These are phyloP conservation scores for Asclepias syriaca DNA, from an alignment of 257 asterid genomes.

Conservation along the genomic window DNA sequence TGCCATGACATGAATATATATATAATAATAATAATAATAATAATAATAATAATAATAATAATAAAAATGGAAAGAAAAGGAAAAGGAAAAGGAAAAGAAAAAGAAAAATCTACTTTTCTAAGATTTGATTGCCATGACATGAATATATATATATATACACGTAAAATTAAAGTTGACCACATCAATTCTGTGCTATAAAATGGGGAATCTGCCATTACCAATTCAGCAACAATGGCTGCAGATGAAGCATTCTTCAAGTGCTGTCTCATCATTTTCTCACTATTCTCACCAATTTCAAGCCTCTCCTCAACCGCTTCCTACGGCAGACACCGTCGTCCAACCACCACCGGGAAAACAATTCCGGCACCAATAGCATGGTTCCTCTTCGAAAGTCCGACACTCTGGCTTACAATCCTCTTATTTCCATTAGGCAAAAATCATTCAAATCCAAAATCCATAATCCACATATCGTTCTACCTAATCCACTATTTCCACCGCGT, in stretches of 20 bases:
- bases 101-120: no score
- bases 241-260: constrained; percentile 33
- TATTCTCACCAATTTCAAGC: constrained; percentile 42
- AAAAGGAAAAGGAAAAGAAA: no score
- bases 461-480: constrained; percentile 49
- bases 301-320: constrained; percentile 62
- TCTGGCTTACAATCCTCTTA: constrained; percentile 59
- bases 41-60: no score
- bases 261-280: constrained; percentile 30
- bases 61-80: no score
- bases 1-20: no score
- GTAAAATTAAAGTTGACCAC: no score
- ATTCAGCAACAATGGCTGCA: not conserved
- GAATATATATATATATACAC: no score
- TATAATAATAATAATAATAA: no score
- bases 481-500: constrained; percentile 68
- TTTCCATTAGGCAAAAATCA: constrained; percentile 49
- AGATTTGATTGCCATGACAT: no score
- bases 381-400: constrained; percentile 65
- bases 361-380: constrained; percentile 64
- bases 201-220: not conserved
- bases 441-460: constrained; percentile 30
- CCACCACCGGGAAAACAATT: constrained; percentile 62
- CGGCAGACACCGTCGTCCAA: constrained; percentile 62
- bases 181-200: no score